A percentile compares a stretch with the other conserved stretches of the same genome.
phyloP scores from a whole-genome alignment of 495 filamentous ascomycete genomes.

The Tuber borchii region DNA sequence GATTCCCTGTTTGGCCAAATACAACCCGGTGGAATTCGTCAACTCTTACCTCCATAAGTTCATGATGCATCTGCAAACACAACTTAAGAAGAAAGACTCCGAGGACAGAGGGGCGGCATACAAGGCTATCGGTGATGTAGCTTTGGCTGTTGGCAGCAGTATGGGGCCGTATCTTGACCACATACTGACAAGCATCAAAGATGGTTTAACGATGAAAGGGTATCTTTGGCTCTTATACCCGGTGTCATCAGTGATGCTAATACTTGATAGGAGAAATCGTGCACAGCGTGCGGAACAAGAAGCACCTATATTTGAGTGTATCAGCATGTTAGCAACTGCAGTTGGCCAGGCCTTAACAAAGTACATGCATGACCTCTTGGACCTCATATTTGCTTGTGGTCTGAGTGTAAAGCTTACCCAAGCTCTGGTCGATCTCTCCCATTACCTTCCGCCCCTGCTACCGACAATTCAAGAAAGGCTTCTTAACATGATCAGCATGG shows the following conservation, averaged over 20 bases:
- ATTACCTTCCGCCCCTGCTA: constrained; percentile 94
- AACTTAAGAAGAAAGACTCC: constrained; percentile 75
- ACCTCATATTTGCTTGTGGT: constrained; percentile 94
- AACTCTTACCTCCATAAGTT: constrained; percentile 80
- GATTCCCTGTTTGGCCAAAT: constrained; percentile 87
- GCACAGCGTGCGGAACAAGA: constrained; percentile 56
- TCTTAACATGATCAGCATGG: constrained; percentile 88
- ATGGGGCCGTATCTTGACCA: constrained; percentile 89
- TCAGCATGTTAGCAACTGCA: constrained; percentile 89
- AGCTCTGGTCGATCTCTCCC: constrained; percentile 94
- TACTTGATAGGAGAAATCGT: constrained; percentile 55
- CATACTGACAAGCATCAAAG: constrained; percentile 83
- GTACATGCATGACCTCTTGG: constrained; percentile 90
- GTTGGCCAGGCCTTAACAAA: constrained; percentile 96
- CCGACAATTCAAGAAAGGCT: constrained; percentile 85
- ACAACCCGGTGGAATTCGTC: constrained; percentile 80
- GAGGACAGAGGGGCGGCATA: constrained; percentile 90
- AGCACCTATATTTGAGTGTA: constrained; percentile 93
- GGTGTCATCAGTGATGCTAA: constrained; percentile 11
- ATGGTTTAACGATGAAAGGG: constrained; percentile 77
- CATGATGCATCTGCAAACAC: constrained; percentile 90
- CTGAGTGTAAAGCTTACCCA: constrained; percentile 87
- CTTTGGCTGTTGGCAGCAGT: constrained; percentile 85
- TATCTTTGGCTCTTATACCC: constrained; percentile 42
- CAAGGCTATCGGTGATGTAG: constrained; percentile 88